Evolutionary conservation across 2,329 filamentous ascomycete species (phyloP).

Genomic region (Lachnellula arida): DNA sequence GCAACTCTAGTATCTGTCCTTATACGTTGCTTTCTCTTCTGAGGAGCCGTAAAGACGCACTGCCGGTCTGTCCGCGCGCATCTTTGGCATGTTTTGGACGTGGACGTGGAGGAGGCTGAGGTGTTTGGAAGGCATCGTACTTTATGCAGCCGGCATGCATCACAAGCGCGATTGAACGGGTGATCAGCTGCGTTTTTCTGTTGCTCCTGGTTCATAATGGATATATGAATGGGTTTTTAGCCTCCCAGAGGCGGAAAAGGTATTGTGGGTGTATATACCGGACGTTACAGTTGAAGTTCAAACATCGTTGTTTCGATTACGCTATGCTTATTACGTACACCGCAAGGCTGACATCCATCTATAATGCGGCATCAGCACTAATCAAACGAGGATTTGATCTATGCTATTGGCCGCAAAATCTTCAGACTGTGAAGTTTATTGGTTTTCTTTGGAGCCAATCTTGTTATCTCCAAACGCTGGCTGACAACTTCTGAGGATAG

Average conservation of each 20-base stretch:
- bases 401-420: no score
- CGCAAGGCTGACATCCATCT: no score
- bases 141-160: slow-evolving; percentile 36
- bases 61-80: slow-evolving; percentile 32
- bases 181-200: slow-evolving; percentile 4
- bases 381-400: no score
- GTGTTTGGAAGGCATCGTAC: slow-evolving; percentile 35
- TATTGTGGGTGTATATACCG: neutral
- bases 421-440: no score
- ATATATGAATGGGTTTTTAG: neutral
- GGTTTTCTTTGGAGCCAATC: no score
- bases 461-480: no score
- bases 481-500: no score
- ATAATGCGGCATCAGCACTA: no score
- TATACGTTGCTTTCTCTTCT: slow-evolving; percentile 36
- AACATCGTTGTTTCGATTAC: no score
- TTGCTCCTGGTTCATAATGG: neutral
- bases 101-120: slow-evolving; percentile 1
- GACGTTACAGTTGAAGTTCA: no score
- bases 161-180: slow-evolving; percentile 33
- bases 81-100: slow-evolving; percentile 30
- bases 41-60: slow-evolving; percentile 35
- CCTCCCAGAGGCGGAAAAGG: neutral
- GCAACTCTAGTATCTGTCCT: slow-evolving; percentile 38
- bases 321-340: no score